Percentiles rank a stretch among this genome's conserved stretches.
These are phyloP conservation scores for Aspergillus sp. DNA, from an alignment of 2,329 filamentous ascomycete species.

Conservation along the genomic window DNA sequence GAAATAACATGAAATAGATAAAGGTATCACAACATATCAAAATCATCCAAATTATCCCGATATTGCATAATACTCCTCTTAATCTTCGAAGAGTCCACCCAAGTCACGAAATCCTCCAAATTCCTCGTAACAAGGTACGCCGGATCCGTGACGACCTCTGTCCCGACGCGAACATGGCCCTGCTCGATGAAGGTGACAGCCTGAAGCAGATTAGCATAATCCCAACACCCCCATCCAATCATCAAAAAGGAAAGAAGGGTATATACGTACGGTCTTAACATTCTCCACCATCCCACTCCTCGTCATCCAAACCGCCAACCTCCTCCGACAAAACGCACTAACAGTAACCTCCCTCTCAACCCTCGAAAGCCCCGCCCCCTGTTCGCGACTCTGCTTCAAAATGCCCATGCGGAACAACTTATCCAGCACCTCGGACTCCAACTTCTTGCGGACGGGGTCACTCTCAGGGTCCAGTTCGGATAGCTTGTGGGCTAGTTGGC, in stretches of 20 bases:
- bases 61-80: conserved; percentile 96
- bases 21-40: conserved; percentile 71
- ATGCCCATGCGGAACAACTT: conserved; percentile 95
- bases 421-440: conserved; percentile 83
- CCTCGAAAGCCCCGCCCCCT: conserved; percentile 66
- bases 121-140: conserved; percentile 85
- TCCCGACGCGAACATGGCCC: conserved; percentile 88
- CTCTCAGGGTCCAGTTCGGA: conserved; percentile 76
- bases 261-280: conserved; percentile 66
- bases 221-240: too few relatives aligned
- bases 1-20: neutral
- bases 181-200: conserved; percentile 83
- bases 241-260: too few relatives aligned
- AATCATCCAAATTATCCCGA: conserved; percentile 92
- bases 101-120: conserved; percentile 96
- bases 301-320: conserved; percentile 89
- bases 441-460: conserved; percentile 75
- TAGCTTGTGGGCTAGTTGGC: conserved; percentile 86
- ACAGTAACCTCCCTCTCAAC: conserved; percentile 91
- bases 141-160: conserved; percentile 85
- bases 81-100: conserved; percentile 95
- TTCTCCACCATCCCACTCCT: conserved; percentile 88
- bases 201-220: conserved; percentile 21
- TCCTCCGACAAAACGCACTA: conserved; percentile 78
- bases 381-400: conserved; percentile 71